Base-by-base conservation (phyloP, 805 yeast genomes). In the Pichia ethanolica region DNA sequence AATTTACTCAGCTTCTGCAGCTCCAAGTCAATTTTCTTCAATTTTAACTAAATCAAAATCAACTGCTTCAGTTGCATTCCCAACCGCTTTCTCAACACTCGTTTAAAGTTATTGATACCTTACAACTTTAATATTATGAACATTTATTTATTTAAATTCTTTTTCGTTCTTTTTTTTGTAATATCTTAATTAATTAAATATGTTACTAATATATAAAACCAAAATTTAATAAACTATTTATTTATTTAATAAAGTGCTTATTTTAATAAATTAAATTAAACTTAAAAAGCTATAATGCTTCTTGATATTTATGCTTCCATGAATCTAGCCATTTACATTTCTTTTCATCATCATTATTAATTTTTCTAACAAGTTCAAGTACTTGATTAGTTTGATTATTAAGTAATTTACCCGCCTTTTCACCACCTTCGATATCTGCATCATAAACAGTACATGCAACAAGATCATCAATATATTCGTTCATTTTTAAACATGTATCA, bases 271-370 rank as follows among this genome's bases (percentile, higher is more conserved):
- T 25, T 27, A 34, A 20, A 27, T 8, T 5, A 33, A 33, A 34
- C 6, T 20, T 13, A n/a, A 13, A 30, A n/a, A 28, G 20, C 20
- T 20, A 20, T 3, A 20, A 20, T 20, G 20, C 53, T 41, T 67
- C 68, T 26, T 49, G 42, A 46, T 70, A 80, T 60, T 78, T 80
- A 1, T 64, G 54, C 42, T 64, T 65, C 83, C 86, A 79, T 4
- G 82, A 68, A 34, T 65, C 66, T 45, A 79, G 65, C 85, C 86
- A 82, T 59, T 74, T 75, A n/a, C 71, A 64, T 61, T 78, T 82
- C 54, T 74, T 74, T 12, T 72, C 74, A 51, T 77, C 78, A 8
- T 63, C 61, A 48, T 68, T 71, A 55, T 82, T 83, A 37, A 80
- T 65, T 10, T 59, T 63, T 45, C 70, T 72, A 13, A 82, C 73